Evolutionary conservation across 2,329 filamentous ascomycete genomes (phyloP), one percentile per base, ranked within the genome.

Genomic region (Fonsecaea erecta): DNA sequence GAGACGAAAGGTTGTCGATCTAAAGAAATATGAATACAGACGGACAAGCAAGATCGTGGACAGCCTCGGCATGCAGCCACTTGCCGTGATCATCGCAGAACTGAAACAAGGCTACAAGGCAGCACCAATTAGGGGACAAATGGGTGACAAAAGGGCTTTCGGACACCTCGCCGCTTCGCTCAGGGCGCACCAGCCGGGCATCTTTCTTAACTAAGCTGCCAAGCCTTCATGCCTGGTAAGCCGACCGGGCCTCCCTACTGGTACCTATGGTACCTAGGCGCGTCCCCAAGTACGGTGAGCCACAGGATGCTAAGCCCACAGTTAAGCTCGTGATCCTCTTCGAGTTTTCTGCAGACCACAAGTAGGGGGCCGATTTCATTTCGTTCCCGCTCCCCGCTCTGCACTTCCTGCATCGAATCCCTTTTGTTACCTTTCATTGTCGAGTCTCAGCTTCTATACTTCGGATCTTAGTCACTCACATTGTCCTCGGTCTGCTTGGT

Each of bases 381-480:
- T 54, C 43, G 43, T 52, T 32, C 53, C 26, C 28, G 34, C 56
- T 60, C 57, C 57, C 57, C 57, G 57, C 57, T 60, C 51, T 53
- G 26, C 52, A 53, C 11, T 34, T 28, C 30, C 37, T 48, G 43
- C 52, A 32, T 66, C 59, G 40, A 57, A 48, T 54, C 48, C 43
- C 53, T 65, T 52, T 18, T 40, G 54, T 48, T 46, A 35, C 32
- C 37, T 40, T 40, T 37, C 48, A 40, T 51, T 43, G 16, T 63
- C 60, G 56, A 63, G 60, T 52, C 32, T 43, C 55, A 62, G 43
- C 43, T 52, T 43, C 52, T 60, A 46, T 61, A 64, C 34, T 56
- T 51, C 60, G 14, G 18, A 48, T 60, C 51, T n/a, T 55, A 40
- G 30, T 57, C 53, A 18, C 35, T 30, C 56, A 26, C 55, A 54